Evolutionary conservation across 139 green algal genomes (phyloP).

Genomic region (Picochlorum sp.): DNA sequence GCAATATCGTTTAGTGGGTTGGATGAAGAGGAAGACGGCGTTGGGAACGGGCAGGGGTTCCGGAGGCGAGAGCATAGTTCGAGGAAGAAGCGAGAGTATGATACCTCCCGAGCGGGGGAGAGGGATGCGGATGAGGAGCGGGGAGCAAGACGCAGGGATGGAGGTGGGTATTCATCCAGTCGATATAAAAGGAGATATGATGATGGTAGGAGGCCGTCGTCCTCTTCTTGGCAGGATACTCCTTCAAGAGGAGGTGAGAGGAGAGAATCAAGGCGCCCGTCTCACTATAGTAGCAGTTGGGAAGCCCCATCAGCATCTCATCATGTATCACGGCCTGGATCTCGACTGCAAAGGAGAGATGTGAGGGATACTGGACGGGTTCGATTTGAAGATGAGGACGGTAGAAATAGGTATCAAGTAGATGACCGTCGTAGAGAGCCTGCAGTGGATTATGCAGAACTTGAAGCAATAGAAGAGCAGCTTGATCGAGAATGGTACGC

Average conservation of each 20-base stretch:
- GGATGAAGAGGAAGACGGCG: not conserved
- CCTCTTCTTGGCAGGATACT: not conserved
- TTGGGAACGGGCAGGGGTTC: not conserved
- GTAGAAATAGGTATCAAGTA: constrained; percentile 41
- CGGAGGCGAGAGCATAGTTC: not conserved
- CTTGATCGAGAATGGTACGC: constrained; percentile 74
- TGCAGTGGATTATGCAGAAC: constrained; percentile 29
- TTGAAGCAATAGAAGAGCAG: constrained; percentile 68
- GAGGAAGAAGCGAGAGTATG: not conserved
- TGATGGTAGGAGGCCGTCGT: constrained; percentile 16
- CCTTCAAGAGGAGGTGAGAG: not conserved
- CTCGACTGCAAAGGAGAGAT: not conserved
- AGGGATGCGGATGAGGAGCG: not conserved
- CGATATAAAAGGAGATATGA: constrained; percentile 23
- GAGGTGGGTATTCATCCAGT: not conserved
- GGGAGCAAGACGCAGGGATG: not conserved
- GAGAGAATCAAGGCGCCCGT: constrained; percentile 26
- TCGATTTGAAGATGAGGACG: constrained; percentile 38
- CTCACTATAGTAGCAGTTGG: constrained; percentile 1
- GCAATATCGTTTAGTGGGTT: not conserved
- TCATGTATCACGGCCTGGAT: constrained; percentile 10
- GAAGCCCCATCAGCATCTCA: constrained; percentile 16
- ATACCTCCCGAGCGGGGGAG: not conserved
- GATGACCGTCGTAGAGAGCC: not conserved
- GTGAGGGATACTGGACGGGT: constrained; percentile 52